Evolutionary conservation across 2,329 filamentous ascomycete genomes (phyloP).

Genomic region (Stromatinia cepivora): DNA sequence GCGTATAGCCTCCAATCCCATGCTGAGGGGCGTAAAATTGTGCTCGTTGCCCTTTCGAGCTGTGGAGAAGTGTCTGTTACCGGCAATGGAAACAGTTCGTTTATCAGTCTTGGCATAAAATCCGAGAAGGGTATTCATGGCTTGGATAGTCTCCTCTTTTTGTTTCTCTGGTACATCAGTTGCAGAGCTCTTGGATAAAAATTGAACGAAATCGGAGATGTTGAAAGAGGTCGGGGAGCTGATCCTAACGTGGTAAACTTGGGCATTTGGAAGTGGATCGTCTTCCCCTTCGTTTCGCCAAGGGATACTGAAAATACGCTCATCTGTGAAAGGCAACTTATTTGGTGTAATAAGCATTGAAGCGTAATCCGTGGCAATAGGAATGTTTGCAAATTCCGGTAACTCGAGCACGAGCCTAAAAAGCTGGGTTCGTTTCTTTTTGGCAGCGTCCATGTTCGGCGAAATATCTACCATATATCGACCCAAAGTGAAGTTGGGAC

Average conservation of each 20-base stretch:
- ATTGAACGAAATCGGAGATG: constrained; percentile 30
- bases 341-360: constrained; percentile 35
- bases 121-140: constrained; percentile 58
- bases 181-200: constrained; percentile 25
- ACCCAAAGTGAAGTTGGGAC: constrained; percentile 31
- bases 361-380: constrained; percentile 36
- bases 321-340: constrained; percentile 14
- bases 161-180: constrained; percentile 27
- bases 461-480: constrained; percentile 38
- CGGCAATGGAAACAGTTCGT: constrained; percentile 48
- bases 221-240: constrained; percentile 29
- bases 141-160: constrained; percentile 54
- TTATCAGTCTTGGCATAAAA: constrained; percentile 45
- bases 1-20: constrained; percentile 56
- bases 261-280: constrained; percentile 28
- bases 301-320: constrained; percentile 26
- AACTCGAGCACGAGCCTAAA: constrained; percentile 35
- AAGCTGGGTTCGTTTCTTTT: constrained; percentile 31
- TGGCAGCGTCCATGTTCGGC: constrained; percentile 35
- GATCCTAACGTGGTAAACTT: constrained; percentile 31
- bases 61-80: constrained; percentile 54
- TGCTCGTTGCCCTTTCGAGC: constrained; percentile 30
- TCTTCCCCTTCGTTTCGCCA: constrained; percentile 38
- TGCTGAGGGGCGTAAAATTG: constrained; percentile 45
- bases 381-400: constrained; percentile 32